A percentile compares a stretch with the other conserved stretches of the same genome.
Conservation (phyloP, 2,329 filamentous ascomycete genomes). For the Aureobasidium mangrovei region DNA sequence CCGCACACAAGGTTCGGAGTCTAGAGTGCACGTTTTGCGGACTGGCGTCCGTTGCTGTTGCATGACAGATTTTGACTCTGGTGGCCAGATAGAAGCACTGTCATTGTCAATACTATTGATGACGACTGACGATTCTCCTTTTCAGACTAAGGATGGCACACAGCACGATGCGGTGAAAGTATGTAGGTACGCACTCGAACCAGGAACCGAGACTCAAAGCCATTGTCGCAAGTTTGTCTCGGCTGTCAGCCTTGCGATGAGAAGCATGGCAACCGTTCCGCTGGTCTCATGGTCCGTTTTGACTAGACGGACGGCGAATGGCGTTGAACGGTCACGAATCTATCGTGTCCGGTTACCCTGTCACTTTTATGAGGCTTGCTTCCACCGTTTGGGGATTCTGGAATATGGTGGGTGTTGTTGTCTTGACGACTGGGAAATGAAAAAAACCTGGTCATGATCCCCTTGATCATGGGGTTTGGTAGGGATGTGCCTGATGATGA, state of each 20-base stretch:
- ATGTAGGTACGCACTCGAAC: neutral
- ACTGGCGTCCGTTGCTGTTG: neutral
- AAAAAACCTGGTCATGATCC: neutral
- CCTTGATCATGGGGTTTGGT: neutral
- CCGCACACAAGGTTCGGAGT: neutral
- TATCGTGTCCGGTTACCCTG: neutral
- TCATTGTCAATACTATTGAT: neutral
- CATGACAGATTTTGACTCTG: neutral
- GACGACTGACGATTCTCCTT: neutral
- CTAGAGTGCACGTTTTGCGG: neutral
- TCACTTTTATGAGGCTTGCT: neutral
- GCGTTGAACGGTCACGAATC: neutral
- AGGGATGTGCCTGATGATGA: neutral
- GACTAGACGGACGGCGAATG: neutral
- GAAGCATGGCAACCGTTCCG: neutral
- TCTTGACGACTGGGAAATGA: slow-evolving; percentile 10
- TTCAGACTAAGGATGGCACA: neutral
- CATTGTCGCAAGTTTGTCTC: slow-evolving; percentile 8
- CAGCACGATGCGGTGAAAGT: neutral
- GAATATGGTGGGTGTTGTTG: slow-evolving; percentile 10
- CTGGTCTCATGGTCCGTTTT: neutral
- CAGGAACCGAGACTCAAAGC: neutral
- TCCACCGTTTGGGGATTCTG: neutral
- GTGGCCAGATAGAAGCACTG: neutral
- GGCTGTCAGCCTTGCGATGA: neutral